These are phyloP conservation scores for Elaeis guineensis DNA, from an alignment of 176 grass and related monocot species.

Conservation along the genomic window DNA sequence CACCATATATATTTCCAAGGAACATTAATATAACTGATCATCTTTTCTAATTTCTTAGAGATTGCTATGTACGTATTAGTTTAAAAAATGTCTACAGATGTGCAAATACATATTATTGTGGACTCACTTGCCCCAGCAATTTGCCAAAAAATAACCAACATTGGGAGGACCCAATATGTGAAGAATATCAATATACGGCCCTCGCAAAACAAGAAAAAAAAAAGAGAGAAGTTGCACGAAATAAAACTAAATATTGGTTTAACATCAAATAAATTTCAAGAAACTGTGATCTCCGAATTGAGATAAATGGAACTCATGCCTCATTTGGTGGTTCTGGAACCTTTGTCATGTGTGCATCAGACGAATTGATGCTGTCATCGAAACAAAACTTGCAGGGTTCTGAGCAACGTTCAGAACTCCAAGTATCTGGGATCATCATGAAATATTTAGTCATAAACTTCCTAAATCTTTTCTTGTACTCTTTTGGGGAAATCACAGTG, in stretches of 20 bases:
- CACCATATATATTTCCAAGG: too few species aligned
- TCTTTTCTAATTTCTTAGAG: too few species aligned
- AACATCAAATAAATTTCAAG: slow-evolving; percentile 18
- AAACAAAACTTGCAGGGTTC: slow-evolving; percentile 37
- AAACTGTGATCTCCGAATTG: slow-evolving; percentile 14
- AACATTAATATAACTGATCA: too few species aligned
- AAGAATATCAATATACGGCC: slow-evolving; percentile 67
- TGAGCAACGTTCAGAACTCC: slow-evolving; percentile 41
- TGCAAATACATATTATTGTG: slow-evolving; percentile 30
- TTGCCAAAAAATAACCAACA: too few species aligned
- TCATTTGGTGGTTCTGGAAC: slow-evolving; percentile 29
- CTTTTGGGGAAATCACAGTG: too few species aligned
- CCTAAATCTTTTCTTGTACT: too few species aligned
- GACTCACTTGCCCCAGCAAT: slow-evolving; percentile 36
- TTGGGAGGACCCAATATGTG: too few species aligned
- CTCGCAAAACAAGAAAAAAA: slow-evolving; percentile 20
- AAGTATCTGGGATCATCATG: too few species aligned
- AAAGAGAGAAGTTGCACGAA: too few species aligned
- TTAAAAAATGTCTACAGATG: slow-evolving; percentile 3
- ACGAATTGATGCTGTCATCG: slow-evolving; percentile 31
- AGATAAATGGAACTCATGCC: slow-evolving; percentile 15
- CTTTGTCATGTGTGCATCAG: slow-evolving; percentile 27
- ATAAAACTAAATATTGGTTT: neutral
- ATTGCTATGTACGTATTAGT: too few species aligned
- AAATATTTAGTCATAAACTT: too few species aligned